A percentile compares a stretch with the other conserved stretches of the same genome.
These are phyloP conservation scores for Zygotorulaspora florentina DNA, from an alignment of 805 yeast species.

Conservation along the genomic window DNA sequence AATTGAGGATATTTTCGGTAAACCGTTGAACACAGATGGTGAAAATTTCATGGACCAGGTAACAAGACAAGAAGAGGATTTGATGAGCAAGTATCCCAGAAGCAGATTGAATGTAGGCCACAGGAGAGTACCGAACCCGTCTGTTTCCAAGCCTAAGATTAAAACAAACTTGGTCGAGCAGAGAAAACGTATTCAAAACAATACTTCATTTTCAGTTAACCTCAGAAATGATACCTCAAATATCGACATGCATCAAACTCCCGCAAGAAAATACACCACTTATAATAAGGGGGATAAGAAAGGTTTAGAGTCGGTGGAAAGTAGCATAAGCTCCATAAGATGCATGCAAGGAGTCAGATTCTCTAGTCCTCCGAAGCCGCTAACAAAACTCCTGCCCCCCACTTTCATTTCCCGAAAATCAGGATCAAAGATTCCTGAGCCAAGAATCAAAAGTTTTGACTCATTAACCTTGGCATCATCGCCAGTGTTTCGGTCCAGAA, in stretches of 20 bases:
- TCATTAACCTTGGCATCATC: slow-evolving; percentile 16
- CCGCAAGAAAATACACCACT: slow-evolving; percentile 5
- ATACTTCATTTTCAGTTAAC: not conserved
- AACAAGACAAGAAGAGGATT: slow-evolving; percentile 32
- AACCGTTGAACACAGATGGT: slow-evolving; percentile 34
- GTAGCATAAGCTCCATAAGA: slow-evolving; percentile 6
- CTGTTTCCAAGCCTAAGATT: not conserved
- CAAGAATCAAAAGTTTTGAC: slow-evolving; percentile 11
- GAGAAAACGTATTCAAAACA: not conserved
- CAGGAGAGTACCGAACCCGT: not conserved
- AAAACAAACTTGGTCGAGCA: not conserved
- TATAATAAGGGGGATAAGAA: not conserved
- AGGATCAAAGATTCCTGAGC: slow-evolving; percentile 13
- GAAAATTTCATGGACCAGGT: slow-evolving; percentile 28
- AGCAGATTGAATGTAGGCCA: slow-evolving; percentile 23
- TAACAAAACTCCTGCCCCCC: slow-evolving; percentile 16
- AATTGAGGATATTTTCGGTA: slow-evolving; percentile 44
- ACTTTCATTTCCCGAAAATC: slow-evolving; percentile 14
- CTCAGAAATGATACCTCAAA: not conserved
- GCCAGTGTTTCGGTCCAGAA: slow-evolving; percentile 9
- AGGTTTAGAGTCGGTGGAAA: not conserved
- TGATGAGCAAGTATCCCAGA: slow-evolving; percentile 32
- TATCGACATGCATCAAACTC: slow-evolving; percentile 10
- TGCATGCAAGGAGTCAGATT: slow-evolving; percentile 14
- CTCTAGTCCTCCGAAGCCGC: slow-evolving; percentile 16